Evolutionary conservation across 208 protist species (phyloP).

Genomic region (Lotmaria passim): DNA sequence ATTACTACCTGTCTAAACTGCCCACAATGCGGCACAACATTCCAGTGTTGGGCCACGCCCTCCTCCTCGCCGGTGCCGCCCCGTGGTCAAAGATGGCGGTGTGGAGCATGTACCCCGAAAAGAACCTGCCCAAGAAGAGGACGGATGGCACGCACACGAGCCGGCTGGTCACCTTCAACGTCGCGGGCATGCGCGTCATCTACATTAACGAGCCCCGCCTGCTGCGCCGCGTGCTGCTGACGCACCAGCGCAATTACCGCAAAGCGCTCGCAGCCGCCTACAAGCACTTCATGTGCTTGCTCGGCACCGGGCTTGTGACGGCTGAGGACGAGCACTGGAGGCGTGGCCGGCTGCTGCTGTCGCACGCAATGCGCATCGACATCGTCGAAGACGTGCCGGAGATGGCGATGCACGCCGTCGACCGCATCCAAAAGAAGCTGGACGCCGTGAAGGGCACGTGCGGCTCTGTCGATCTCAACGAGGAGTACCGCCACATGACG

Average conservation of each 20-base stretch:
- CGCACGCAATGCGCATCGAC: constrained; percentile 85
- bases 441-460: constrained; percentile 18
- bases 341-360: constrained; percentile 82
- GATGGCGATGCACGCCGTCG: constrained; percentile 69
- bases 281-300: constrained; percentile 90
- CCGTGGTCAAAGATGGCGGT: constrained; percentile 82
- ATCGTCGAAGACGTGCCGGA: constrained; percentile 84
- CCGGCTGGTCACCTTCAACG: constrained; percentile 77
- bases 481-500: constrained; percentile 92
- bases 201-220: constrained; percentile 86
- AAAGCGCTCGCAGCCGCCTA: constrained; percentile 86
- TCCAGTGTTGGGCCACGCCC: constrained; percentile 79
- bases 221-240: constrained; percentile 82
- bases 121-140: constrained; percentile 35
- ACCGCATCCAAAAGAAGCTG: constrained; percentile 73
- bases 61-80: constrained; percentile 62
- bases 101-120: constrained; percentile 76
- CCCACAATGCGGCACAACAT: constrained; percentile 67
- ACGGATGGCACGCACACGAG: constrained; percentile 21
- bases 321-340: constrained; percentile 89
- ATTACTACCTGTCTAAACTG: constrained; percentile 70
- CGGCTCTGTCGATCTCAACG: constrained; percentile 79
- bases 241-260: constrained; percentile 86
- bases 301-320: constrained; percentile 89
- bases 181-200: constrained; percentile 77